Conservation (phyloP, 208 protist genomes). For the Vickermania spadyakhi region DNA sequence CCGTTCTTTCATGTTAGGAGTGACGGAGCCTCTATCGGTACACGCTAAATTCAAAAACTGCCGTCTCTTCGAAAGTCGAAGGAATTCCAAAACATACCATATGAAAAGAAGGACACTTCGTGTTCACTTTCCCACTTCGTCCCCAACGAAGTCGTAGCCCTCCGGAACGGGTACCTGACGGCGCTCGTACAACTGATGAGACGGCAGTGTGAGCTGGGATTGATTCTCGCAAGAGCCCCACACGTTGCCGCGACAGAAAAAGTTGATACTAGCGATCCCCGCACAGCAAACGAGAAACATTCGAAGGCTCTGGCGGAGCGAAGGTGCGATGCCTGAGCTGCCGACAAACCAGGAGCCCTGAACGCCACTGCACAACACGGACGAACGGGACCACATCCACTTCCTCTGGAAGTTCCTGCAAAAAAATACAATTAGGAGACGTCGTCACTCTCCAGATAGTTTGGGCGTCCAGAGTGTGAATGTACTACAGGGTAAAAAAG, state of each 20-base stretch:
- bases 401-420: too few species aligned
- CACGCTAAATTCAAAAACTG: too few species aligned
- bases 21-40: too few species aligned
- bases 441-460: too few species aligned
- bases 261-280: slow-evolving; percentile 58
- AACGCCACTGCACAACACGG: slow-evolving; percentile 21
- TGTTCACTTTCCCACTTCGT: slow-evolving; percentile 8
- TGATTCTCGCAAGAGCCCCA: slow-evolving; percentile 56
- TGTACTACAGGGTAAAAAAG: too few species aligned
- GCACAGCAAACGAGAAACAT: slow-evolving; percentile 26
- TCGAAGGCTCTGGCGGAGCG: background rate
- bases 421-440: too few species aligned
- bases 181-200: background rate
- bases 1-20: too few species aligned
- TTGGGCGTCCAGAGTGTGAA: too few species aligned
- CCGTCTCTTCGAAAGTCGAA: too few species aligned
- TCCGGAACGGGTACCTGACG: slow-evolving; percentile 13
- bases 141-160: slow-evolving; percentile 60
- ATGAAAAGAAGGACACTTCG: too few species aligned
- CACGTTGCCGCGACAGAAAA: slow-evolving; percentile 53
- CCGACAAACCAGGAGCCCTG: slow-evolving; percentile 51
- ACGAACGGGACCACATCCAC: too few species aligned
- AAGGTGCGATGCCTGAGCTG: background rate
- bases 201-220: slow-evolving; percentile 17
- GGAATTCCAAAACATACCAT: too few species aligned